Evolutionary conservation across 305 asterid genomes (phyloP).

Genomic region (Plantago lanceolata): DNA sequence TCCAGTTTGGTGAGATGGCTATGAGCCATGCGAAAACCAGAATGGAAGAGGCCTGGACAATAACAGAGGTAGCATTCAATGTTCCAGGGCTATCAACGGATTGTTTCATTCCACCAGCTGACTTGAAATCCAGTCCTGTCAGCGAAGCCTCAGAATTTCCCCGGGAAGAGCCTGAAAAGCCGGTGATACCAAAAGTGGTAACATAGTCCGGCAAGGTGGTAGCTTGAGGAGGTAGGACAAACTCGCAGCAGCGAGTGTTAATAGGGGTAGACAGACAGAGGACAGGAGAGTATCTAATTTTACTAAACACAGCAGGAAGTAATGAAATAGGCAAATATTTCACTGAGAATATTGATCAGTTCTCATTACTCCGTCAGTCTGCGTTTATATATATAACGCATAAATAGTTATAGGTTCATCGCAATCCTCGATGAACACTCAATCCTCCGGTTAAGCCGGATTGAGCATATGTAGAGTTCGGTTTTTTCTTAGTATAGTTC

Average conservation of each 20-base stretch:
- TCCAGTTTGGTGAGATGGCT: constrained; percentile 67
- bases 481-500: constrained; percentile 23
- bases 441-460: constrained; percentile 17
- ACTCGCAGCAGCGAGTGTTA: constrained; percentile 24
- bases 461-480: constrained; percentile 27
- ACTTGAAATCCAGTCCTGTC: constrained; percentile 40
- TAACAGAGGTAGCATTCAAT: constrained; percentile 71
- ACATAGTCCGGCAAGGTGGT: constrained; percentile 30
- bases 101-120: constrained; percentile 75
- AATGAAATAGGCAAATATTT: constrained; percentile 15
- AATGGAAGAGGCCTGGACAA: constrained; percentile 83
- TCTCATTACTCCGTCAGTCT: constrained; percentile 7
- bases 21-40: constrained; percentile 75
- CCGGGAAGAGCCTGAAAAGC: constrained; percentile 35
- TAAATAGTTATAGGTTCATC: constrained; percentile 17
- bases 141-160: constrained; percentile 49
- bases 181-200: constrained; percentile 17
- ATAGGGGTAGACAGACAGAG: constrained; percentile 25
- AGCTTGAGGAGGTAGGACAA: constrained; percentile 27
- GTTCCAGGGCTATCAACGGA: constrained; percentile 66
- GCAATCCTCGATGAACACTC: constrained; percentile 13
- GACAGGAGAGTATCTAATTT: constrained; percentile 16
- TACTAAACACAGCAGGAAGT: constrained; percentile 31
- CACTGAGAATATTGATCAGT: constrained; percentile 10
- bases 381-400: constrained; percentile 13